These are phyloP conservation scores for Pythium periplocum DNA, from an alignment of 352 stramenopile species.

Conservation along the genomic window DNA sequence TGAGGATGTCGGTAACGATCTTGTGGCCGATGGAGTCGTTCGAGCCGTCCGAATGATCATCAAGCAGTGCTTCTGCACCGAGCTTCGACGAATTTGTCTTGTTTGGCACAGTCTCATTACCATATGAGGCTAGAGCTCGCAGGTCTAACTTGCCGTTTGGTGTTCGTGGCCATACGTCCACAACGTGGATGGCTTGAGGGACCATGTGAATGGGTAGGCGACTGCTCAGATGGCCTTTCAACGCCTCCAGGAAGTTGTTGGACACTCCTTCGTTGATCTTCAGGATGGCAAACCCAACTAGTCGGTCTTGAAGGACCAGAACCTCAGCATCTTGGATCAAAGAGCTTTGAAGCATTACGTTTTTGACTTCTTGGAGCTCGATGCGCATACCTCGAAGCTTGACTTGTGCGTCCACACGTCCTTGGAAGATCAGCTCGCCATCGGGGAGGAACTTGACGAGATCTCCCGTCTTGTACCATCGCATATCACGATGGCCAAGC, in stretches of 20 bases:
- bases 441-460: slow-evolving; percentile 49
- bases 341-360: slow-evolving; percentile 35
- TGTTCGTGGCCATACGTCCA: slow-evolving; percentile 49
- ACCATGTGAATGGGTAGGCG: slow-evolving; percentile 67
- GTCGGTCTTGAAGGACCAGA: slow-evolving; percentile 22
- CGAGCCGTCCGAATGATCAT: background rate
- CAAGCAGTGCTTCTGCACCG: too few species aligned
- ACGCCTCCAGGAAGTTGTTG: slow-evolving; percentile 10
- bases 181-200: slow-evolving; percentile 33
- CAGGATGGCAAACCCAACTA: slow-evolving; percentile 54
- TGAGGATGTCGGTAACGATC: slow-evolving; percentile 33
- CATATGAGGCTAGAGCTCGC: slow-evolving; percentile 21
- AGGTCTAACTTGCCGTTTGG: slow-evolving; percentile 74
- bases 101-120: too few species aligned
- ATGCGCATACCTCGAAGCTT: slow-evolving; percentile 81
- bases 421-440: slow-evolving; percentile 57
- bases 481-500: background rate
- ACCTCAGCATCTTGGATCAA: slow-evolving; percentile 43
- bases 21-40: slow-evolving; percentile 13
- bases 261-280: slow-evolving; percentile 5
- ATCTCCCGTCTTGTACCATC: slow-evolving; percentile 68
- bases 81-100: background rate
- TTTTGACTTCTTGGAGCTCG: slow-evolving; percentile 75
- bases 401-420: slow-evolving; percentile 67
- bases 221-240: slow-evolving; percentile 16